Base-by-base conservation (phyloP, 2,329 filamentous ascomycete genomes). In the Colletotrichum higginsianum region DNA sequence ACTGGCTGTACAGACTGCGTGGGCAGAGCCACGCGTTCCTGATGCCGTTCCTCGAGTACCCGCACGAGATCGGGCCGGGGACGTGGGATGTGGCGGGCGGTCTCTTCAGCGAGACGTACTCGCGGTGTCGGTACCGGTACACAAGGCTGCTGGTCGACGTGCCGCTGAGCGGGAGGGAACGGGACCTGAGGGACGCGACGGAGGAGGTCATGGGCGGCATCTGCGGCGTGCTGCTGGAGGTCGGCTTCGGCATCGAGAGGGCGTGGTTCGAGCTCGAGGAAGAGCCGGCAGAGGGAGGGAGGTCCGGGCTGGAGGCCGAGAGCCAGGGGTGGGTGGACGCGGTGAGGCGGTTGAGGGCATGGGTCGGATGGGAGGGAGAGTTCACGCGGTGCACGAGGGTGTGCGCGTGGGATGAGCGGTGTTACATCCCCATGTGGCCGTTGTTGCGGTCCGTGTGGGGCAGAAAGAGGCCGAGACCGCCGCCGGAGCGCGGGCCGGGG, bases 401-500 rank as follows among this genome's bases (percentile, higher is more conserved):
- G 50, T 87, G 85, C 67, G 81, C 73, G 4, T 81, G 79, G 76
- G 81, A 84, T 67, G 83, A 86, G 74, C 79, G 81, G 15, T 87
- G 86, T 74, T 86, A 82, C 70, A 85, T 87, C 49, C 85, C 86
- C 1, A 87, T 87, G 82, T 87, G 85, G 86, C 86, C 86, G 2
- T 72, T 85, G 71, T 71, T 79, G 56, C 71, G 42, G 44, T 72
- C 61, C 26, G 42, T 46, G 12, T 44, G 71, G 42, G 61, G 64
- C 15, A 47, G 74, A 38, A 30, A 71, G 57, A 66, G 63, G 67
- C 74, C 74, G 49, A 66, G 64, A 56, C 68, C 50, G 21, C 64
- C 68, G 13, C 46, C 64, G 58, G 50, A 57, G n/a, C 16, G 56
- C 26, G 50, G 57, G 12, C 40, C 62, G 35, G 57, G 46, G 8